phyloP scores from a whole-genome alignment of 1,284 basidiomycete genomes.

The Rhizoctonia solani region DNA sequence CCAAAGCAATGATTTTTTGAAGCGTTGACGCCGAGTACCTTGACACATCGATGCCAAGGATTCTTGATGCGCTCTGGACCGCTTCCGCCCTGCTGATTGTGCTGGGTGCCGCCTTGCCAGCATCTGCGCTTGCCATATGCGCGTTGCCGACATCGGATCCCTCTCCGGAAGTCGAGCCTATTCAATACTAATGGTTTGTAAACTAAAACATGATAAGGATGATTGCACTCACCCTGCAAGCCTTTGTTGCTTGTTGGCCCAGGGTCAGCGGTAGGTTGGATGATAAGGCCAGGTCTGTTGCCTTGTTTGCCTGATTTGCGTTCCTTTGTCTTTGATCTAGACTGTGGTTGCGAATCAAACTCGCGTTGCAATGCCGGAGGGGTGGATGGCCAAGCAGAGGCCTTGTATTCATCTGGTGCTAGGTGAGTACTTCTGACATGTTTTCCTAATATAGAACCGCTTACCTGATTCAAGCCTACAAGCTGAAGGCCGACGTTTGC shows the following conservation, averaged over 20 bases:
- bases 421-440: too few relatives aligned
- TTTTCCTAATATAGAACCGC: too few relatives aligned
- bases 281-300: not conserved
- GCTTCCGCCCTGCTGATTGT: too few relatives aligned
- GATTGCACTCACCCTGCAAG: conserved; percentile 22
- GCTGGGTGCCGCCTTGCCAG: too few relatives aligned
- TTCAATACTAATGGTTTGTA: too few relatives aligned
- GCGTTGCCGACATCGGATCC: not conserved
- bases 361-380: too few relatives aligned
- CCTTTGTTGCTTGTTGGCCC: not conserved
- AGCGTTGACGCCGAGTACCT: not conserved
- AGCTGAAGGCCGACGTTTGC: not conserved
- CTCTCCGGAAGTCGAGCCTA: not conserved
- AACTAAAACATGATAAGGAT: too few relatives aligned
- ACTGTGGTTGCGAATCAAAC: too few relatives aligned
- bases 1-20: not conserved
- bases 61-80: too few relatives aligned
- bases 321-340: not conserved
- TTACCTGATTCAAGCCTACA: conserved; percentile 8
- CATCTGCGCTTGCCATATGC: too few relatives aligned
- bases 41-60: not conserved
- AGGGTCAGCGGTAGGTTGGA: not conserved
- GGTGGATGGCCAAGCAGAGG: not conserved
- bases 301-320: not conserved
- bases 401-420: too few relatives aligned